Evolutionary conservation across 2,329 filamentous ascomycete genomes (phyloP), one percentile per base, ranked within the genome.

Genomic region (Thielaviopsis musarum): DNA sequence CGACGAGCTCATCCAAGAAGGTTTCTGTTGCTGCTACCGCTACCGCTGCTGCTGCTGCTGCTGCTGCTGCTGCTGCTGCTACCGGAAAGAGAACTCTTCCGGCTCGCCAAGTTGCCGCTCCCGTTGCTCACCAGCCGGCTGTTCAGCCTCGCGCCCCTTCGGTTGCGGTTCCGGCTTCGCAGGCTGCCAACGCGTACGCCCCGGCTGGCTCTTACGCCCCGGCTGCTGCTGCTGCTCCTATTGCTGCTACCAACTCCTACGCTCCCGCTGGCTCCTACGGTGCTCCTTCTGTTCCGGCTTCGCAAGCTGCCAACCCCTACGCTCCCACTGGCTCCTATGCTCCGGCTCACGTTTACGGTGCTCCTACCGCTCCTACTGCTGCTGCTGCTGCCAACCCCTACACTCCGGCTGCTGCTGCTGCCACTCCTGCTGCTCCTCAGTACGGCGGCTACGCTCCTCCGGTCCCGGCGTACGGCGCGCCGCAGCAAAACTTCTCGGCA

Each of bases 1-100:
- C 93, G 2, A 94, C 86, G 1, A 83, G 83, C n/a, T 52, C 53
- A 12, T 41, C 53, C 9, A 59, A 56, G 56, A 73, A 73, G 64
- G 64, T 68, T 57, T 65, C 64, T 34, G 62, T 67, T 34, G 66
- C 68, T 61, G 53, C 67, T 17, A 61, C 60, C 19, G 61, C 66
- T 34, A 65, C 64, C n/a, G 62, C 66, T 9, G 59, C 67, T 45
- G 58, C 65, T 12, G 62, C 67, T 34, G 66, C 68, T 61, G 53
- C 67, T 17, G 61, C 60, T 21, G 61, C 66, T 38, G 65, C 64
- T 56, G 62, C 66, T 9, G 59, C 67, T 45, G 58, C 65, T 12
- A 57, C 28, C 54, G 59, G 61, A 38, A 45, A n/a, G 17, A 55
- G 60, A 24, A 22, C 26, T n/a, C 45, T 61, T 49, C 57, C 60